Evolutionary conservation across 805 yeast species (phyloP).

Genomic region (Saccharomycopsis sp.): DNA sequence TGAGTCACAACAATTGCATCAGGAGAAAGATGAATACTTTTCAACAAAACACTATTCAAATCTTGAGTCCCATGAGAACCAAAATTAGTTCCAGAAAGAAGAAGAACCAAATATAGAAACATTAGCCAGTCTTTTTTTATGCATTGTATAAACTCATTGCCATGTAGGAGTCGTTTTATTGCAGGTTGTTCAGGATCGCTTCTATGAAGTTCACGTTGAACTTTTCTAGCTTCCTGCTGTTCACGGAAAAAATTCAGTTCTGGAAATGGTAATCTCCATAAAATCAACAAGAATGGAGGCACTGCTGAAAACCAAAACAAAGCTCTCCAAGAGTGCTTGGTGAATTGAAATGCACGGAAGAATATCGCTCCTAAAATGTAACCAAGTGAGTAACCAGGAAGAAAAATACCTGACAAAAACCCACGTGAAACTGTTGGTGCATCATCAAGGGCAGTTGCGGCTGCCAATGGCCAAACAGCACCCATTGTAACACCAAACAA

Average conservation of each 20-base stretch:
- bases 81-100: slow-evolving; percentile 61
- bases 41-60: slow-evolving; percentile 47
- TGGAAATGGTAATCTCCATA: slow-evolving; percentile 38
- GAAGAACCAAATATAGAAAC: slow-evolving; percentile 46
- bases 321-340: slow-evolving; percentile 53
- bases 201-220: slow-evolving; percentile 25
- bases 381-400: slow-evolving; percentile 75
- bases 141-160: slow-evolving; percentile 4
- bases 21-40: slow-evolving; percentile 36
- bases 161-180: slow-evolving; percentile 25
- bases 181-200: slow-evolving; percentile 30
- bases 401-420: slow-evolving; percentile 60
- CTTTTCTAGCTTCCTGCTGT: slow-evolving; percentile 29
- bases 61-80: slow-evolving; percentile 61
- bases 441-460: slow-evolving; percentile 48
- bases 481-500: slow-evolving; percentile 58
- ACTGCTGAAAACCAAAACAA: slow-evolving; percentile 69
- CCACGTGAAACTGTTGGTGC: slow-evolving; percentile 49
- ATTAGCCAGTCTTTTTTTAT: slow-evolving; percentile 49
- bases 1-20: slow-evolving; percentile 48
- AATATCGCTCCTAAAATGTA: slow-evolving; percentile 59
- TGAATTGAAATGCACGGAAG: slow-evolving; percentile 54
- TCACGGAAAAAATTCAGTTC: slow-evolving; percentile 46
- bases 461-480: slow-evolving; percentile 48
- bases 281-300: slow-evolving; percentile 35